Base-by-base conservation (phyloP, 2,329 filamentous ascomycete genomes). In the Fusarium sambucinum region DNA sequence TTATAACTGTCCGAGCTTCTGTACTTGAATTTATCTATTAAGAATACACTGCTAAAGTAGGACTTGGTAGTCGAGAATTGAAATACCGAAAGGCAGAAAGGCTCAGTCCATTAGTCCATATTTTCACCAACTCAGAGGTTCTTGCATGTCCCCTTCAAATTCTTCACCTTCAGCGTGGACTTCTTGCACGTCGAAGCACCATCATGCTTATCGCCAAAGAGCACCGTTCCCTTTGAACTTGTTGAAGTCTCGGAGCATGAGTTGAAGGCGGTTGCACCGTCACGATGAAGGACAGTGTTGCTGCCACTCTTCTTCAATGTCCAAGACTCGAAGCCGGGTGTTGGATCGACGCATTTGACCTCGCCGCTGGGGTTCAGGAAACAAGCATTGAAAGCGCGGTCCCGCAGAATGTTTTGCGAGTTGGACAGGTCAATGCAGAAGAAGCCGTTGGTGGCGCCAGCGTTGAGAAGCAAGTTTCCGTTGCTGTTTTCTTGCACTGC, bases 301-400 rank as follows among this genome's bases (percentile, higher is more conserved):
- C 59, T 66, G 12, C 63, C 68, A 8, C 56, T 63, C 40, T 68
- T 63, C 40, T 69, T 62, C 9, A 79, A 50, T 6, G 71, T 71
- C 75, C 75, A 79, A 8, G 55, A 63, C 30, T 75, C 73, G 23
- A 68, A 63, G 19, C 77, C 76, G 2, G 74, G 75, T 3, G 69
- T 78, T 19, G 73, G 72, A 45, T 79, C 77, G 37, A 77, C 73
- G 11, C 77, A 79, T 50, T 76, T 73, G 38, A 79, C 65, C 21
- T 67, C 59, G 19, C 69, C 64, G 23, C 69, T 58, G 17, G 70
- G 66, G 41, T 57, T 62, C 58, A 78, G 59, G 58, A 77, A 77
- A 65, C 77, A 79, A n/a, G 77, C 75, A 52, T 76, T 77, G 65
- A 73, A 70, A 59, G 57, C 61, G 33, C 56, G 57, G 37, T 79